Conservation (phyloP, 2,329 filamentous ascomycete species). For the Trichoderma lentiforme region DNA sequence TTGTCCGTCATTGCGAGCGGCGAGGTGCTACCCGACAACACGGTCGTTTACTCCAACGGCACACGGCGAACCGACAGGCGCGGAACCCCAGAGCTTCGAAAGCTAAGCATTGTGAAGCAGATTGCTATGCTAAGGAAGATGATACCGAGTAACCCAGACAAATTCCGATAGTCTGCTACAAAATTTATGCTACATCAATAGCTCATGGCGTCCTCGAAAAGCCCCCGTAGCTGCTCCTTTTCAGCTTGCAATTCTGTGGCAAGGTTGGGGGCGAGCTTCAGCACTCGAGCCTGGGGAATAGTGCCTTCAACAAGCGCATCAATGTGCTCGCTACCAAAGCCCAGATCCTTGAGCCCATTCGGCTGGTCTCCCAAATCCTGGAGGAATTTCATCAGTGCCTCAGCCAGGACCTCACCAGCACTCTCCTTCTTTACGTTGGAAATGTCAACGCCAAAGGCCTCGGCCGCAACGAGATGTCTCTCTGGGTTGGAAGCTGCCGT, state of each 20-base stretch:
- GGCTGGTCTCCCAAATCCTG: conserved; percentile 86
- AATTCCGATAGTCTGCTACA: conserved; percentile 35
- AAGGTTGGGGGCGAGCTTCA: conserved; percentile 86
- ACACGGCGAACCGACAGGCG: conserved; percentile 56
- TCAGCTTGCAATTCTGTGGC: conserved; percentile 66
- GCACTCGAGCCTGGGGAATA: conserved; percentile 82
- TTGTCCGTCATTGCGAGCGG: conserved; percentile 57
- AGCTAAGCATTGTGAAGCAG: conserved; percentile 63
- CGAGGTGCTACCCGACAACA: conserved; percentile 61
- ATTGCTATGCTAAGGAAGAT: conserved; percentile 64
- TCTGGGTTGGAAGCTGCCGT: conserved; percentile 90
- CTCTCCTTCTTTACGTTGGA: conserved; percentile 83
- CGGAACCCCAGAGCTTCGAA: conserved; percentile 59
- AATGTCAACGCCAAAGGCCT: conserved; percentile 87
- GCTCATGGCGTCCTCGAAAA: conserved; percentile 63
- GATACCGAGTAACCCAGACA: conserved; percentile 61
- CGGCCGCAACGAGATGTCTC: conserved; percentile 82
- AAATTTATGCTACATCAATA: conserved; percentile 26
- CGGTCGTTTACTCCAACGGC: conserved; percentile 66
- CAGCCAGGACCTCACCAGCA: conserved; percentile 81
- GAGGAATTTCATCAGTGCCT: conserved; percentile 79
- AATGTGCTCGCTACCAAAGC: conserved; percentile 72
- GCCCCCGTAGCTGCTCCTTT: conserved; percentile 63
- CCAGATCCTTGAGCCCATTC: conserved; percentile 75
- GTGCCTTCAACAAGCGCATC: conserved; percentile 89